A percentile compares a stretch with the other conserved stretches of the same genome.
Evolutionary conservation across 2,329 filamentous ascomycete species (phyloP).

Genomic region (Sphaerulina musiva): DNA sequence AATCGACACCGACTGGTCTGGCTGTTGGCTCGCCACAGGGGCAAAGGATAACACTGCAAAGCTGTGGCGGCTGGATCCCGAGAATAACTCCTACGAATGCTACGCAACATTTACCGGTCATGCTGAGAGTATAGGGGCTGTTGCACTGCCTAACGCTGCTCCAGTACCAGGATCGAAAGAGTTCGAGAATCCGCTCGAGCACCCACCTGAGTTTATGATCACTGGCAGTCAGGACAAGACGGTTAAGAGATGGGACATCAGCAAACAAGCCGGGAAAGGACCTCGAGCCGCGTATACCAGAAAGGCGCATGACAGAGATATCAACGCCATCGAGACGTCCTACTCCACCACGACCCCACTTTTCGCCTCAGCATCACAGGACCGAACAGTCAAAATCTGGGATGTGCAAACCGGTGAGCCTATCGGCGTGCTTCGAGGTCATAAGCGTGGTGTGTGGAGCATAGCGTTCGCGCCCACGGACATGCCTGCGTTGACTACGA

Average conservation of each 20-base stretch:
- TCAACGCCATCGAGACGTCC: constrained; percentile 79
- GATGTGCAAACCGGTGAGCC: constrained; percentile 83
- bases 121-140: constrained; percentile 85
- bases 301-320: constrained; percentile 97
- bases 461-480: constrained; percentile 80
- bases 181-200: constrained; percentile 63
- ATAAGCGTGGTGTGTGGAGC: constrained; percentile 92
- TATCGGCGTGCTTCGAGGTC: constrained; percentile 82
- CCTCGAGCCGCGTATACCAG: constrained; percentile 72
- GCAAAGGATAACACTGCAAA: constrained; percentile 94
- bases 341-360: constrained; percentile 62
- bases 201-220: constrained; percentile 77
- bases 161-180: constrained; percentile 65
- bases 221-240: constrained; percentile 95
- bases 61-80: constrained; percentile 78
- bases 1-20: constrained; percentile 91
- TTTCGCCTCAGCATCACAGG: constrained; percentile 94
- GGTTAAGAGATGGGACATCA: constrained; percentile 86
- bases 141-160: constrained; percentile 66
- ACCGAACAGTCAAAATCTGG: constrained; percentile 96
- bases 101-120: constrained; percentile 82
- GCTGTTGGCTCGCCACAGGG: constrained; percentile 90
- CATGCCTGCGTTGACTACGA: constrained; percentile 66
- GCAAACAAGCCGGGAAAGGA: constrained; percentile 38
- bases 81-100: constrained; percentile 68